Evolutionary conservation across 495 filamentous ascomycete genomes (phyloP).

Genomic region (Neurospora sp.): DNA sequence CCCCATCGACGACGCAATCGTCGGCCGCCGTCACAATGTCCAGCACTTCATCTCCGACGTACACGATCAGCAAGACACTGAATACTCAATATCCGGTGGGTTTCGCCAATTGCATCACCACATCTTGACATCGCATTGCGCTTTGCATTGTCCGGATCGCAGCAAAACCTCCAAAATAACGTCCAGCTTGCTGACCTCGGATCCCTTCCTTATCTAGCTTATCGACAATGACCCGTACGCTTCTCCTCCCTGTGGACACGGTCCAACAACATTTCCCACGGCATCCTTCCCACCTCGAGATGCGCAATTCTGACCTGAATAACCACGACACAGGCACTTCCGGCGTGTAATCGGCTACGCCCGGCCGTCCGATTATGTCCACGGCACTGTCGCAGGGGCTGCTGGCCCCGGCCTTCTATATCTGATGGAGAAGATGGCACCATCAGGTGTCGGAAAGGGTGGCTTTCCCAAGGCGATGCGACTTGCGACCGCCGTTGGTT

Average conservation of each 20-base stretch:
- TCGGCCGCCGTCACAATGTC: conserved; percentile 44
- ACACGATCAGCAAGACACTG: conserved; percentile 58
- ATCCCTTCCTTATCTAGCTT: conserved; percentile 44
- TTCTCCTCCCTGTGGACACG: conserved; percentile 1
- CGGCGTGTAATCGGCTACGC: conserved; percentile 81
- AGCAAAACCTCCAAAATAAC: conserved; percentile 8
- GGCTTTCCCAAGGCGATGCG: conserved; percentile 79
- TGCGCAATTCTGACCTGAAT: conserved; percentile 14
- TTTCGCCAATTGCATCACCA: conserved; percentile 15
- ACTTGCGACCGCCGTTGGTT: conserved; percentile 56
- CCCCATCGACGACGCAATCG: conserved; percentile 22
- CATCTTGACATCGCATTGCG: background rate
- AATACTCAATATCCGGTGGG: conserved; percentile 73
- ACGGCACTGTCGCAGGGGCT: conserved; percentile 53
- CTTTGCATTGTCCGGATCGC: conserved; percentile 7
- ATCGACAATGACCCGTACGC: conserved; percentile 97
- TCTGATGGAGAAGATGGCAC: conserved; percentile 69
- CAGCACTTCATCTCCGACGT: conserved; percentile 44
- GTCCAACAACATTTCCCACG: background rate
- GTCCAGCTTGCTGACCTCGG: background rate
- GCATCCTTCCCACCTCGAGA: background rate
- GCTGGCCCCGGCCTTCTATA: conserved; percentile 62
- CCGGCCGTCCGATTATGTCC: conserved; percentile 67
- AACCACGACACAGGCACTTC: conserved; percentile 56
- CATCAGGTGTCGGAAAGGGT: conserved; percentile 68